Evolutionary conservation across 208 protist species (phyloP).

Genomic region (Willaertia magna): DNA sequence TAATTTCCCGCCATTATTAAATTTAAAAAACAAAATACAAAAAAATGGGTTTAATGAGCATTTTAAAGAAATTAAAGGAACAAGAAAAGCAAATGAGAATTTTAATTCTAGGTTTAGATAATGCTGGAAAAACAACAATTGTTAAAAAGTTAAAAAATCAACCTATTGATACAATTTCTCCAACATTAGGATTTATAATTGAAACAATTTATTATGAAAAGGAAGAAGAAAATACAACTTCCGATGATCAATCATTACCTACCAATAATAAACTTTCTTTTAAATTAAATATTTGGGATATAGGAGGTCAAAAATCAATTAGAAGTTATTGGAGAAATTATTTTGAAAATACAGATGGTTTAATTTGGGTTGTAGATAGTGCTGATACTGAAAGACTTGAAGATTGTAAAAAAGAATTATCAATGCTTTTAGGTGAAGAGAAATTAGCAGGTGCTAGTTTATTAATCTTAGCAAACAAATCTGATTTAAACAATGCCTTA

Average conservation of each 20-base stretch:
- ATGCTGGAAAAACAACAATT: slow-evolving; percentile 97
- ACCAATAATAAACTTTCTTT: slow-evolving; percentile 46
- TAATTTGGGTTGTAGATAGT: slow-evolving; percentile 80
- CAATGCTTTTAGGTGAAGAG: slow-evolving; percentile 80
- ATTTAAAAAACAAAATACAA: slow-evolving; percentile 13
- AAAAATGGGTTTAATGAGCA: slow-evolving; percentile 91
- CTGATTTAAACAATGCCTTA: slow-evolving; percentile 72
- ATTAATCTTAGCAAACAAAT: slow-evolving; percentile 99
- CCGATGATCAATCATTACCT: background rate
- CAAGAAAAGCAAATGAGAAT: slow-evolving; percentile 98
- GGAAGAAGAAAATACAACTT: slow-evolving; percentile 19
- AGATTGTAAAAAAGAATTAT: slow-evolving; percentile 83
- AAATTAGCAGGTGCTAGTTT: slow-evolving; percentile 92
- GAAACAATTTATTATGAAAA: slow-evolving; percentile 84
- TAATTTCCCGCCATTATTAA: too few relatives aligned
- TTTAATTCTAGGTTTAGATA: slow-evolving; percentile 90
- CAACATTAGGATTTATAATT: slow-evolving; percentile 98
- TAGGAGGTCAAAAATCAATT: slow-evolving; percentile 98
- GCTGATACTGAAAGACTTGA: slow-evolving; percentile 55
- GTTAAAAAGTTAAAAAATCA: slow-evolving; percentile 97
- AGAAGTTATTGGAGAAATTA: slow-evolving; percentile 93
- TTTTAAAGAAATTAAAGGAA: slow-evolving; percentile 92
- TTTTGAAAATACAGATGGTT: slow-evolving; percentile 49
- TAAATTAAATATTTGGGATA: slow-evolving; percentile 98
- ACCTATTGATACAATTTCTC: slow-evolving; percentile 87